phyloP scores from a whole-genome alignment of 768 basidiomycete genomes.

The Fomitopsis serialis region DNA sequence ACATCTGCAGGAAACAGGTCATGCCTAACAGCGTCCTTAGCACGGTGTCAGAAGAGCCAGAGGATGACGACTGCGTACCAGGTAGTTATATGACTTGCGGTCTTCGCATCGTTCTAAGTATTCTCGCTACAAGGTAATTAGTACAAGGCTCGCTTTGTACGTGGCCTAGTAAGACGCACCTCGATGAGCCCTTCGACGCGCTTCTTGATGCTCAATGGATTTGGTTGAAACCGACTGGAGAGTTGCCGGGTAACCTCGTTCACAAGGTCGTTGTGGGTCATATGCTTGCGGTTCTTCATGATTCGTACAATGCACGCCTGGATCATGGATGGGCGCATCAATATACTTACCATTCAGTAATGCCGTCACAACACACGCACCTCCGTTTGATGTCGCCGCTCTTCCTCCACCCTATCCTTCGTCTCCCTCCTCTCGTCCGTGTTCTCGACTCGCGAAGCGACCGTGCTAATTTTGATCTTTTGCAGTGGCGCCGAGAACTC shows the following conservation, averaged over 20 bases:
- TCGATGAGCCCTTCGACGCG: conserved; percentile 92
- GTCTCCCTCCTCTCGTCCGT: conserved; percentile 88
- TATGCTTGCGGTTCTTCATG: conserved; percentile 92
- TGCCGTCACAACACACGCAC: conserved; percentile 42
- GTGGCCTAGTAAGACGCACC: conserved; percentile 35
- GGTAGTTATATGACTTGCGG: conserved; percentile 83
- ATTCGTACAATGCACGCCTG: conserved; percentile 96
- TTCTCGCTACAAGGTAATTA: conserved; percentile 57
- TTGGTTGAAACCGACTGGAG: conserved; percentile 78
- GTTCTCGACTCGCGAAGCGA: conserved; percentile 84
- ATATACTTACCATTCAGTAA: too few relatives aligned
- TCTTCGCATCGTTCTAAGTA: conserved; percentile 90
- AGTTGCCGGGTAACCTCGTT: conserved; percentile 89
- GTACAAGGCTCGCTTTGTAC: not conserved
- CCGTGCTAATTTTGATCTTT: conserved; percentile 89
- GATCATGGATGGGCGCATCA: too few relatives aligned
- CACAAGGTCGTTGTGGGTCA: conserved; percentile 84
- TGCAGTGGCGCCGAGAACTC: conserved; percentile 78
- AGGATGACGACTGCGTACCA: conserved; percentile 29
- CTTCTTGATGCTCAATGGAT: conserved; percentile 85
- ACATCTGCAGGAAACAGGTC: not conserved
- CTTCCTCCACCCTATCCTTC: conserved; percentile 84
- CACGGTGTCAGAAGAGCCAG: not conserved
- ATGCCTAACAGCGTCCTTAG: not conserved
- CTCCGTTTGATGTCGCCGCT: conserved; percentile 84